These are phyloP conservation scores for Capsicum rhomboideum DNA, from an alignment of 257 asterid genomes.

Conservation along the genomic window DNA sequence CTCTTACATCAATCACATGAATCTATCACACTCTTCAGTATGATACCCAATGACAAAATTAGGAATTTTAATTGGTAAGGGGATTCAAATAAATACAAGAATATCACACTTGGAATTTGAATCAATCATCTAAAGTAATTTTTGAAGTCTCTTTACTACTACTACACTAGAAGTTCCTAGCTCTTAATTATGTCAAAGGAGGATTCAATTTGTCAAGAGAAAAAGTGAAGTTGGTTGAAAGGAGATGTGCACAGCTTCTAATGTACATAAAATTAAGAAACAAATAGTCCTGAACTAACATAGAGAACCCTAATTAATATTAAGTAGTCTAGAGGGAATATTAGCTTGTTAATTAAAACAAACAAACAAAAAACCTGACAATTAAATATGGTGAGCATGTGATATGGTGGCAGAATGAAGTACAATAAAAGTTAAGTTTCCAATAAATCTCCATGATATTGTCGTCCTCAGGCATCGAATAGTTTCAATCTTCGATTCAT, in stretches of 20 bases:
- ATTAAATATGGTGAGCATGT: constrained; percentile 8
- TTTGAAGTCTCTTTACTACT: neutral
- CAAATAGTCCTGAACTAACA: neutral
- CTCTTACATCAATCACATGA: neutral
- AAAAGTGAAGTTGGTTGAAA: neutral
- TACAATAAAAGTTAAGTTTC: neutral
- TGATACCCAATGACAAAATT: neutral
- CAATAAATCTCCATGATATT: constrained; percentile 7
- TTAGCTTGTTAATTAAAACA: neutral
- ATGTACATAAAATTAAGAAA: neutral
- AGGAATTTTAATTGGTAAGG: neutral
- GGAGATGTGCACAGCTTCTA: neutral
- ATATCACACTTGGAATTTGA: neutral
- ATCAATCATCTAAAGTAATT: neutral
- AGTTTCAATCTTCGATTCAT: neutral
- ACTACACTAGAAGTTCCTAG: too few species aligned
- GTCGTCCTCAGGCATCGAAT: constrained; percentile 6
- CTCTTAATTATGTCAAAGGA: too few species aligned
- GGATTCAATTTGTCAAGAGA: too few species aligned
- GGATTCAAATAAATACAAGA: neutral
- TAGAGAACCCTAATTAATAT: neutral
- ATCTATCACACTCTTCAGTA: neutral
- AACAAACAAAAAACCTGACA: too few species aligned
- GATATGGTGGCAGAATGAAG: constrained; percentile 6
- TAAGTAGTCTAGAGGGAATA: neutral